These are phyloP conservation scores for Isatis tinctoria DNA, from an alignment of 345 rosid genomes.

Conservation along the genomic window DNA sequence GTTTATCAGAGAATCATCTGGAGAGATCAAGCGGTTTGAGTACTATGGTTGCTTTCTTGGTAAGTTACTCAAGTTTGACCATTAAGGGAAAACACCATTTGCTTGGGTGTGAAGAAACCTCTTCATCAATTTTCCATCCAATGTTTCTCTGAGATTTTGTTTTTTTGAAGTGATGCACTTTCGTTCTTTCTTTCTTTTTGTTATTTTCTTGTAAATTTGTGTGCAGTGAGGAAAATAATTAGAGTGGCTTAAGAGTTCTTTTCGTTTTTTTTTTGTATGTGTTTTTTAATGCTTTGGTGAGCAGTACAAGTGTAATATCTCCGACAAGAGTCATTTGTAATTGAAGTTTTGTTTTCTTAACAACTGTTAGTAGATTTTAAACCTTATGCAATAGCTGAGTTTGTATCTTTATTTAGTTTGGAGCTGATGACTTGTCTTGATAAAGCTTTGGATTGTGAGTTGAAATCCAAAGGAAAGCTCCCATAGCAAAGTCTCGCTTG, in stretches of 20 bases:
- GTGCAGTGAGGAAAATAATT: slow-evolving; percentile 63
- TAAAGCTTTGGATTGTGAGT: slow-evolving; percentile 17
- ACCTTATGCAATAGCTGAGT: background rate
- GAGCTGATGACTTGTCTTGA: slow-evolving; percentile 15
- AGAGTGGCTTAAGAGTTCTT: slow-evolving; percentile 39
- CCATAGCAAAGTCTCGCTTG: slow-evolving; percentile 60
- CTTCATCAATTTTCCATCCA: slow-evolving; percentile 11
- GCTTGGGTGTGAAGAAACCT: slow-evolving; percentile 35
- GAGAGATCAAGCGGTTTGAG: slow-evolving; percentile 40
- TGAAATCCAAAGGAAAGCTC: slow-evolving; percentile 61
- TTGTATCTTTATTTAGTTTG: slow-evolving; percentile 1
- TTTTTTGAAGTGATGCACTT: slow-evolving; percentile 25
- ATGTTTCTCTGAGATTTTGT: slow-evolving; percentile 16
- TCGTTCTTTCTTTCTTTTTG: slow-evolving; percentile 21
- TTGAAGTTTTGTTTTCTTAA: background rate
- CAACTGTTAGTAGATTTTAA: no score
- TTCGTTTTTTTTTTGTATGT: background rate
- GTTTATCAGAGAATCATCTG: slow-evolving; percentile 36
- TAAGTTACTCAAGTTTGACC: slow-evolving; percentile 20
- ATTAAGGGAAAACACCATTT: slow-evolving; percentile 14
- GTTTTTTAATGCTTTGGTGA: slow-evolving; percentile 20
- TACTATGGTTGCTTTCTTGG: slow-evolving; percentile 62
- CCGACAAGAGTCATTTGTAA: background rate
- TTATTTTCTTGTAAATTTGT: slow-evolving; percentile 61
- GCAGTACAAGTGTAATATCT: slow-evolving; percentile 28